Conservation (phyloP, 768 basidiomycete species). For the Chalciporus chontae region DNA sequence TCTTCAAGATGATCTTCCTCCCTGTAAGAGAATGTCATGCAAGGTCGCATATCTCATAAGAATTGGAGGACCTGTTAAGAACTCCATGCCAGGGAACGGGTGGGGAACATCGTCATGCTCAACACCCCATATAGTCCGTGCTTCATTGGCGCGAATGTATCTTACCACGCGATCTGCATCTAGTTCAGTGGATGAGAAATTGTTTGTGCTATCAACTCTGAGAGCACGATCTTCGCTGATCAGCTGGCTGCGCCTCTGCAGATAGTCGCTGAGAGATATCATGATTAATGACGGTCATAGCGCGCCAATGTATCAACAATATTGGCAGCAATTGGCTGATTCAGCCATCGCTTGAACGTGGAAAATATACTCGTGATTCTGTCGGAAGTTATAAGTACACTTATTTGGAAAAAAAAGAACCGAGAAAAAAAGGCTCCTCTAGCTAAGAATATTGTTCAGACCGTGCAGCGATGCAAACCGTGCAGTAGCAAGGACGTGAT, state of each 20-base stretch:
- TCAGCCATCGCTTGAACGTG: no score
- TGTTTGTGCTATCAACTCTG: slow-evolving; percentile 31
- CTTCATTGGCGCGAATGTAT: slow-evolving; percentile 50
- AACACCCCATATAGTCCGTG: slow-evolving; percentile 50
- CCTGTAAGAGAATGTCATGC: slow-evolving; percentile 15
- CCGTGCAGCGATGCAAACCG: not conserved
- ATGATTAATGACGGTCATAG: not conserved
- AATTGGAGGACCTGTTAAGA: slow-evolving; percentile 51
- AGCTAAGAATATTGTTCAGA: no score
- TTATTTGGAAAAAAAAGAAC: no score
- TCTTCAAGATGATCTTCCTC: slow-evolving; percentile 34
- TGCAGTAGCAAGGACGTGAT: not conserved
- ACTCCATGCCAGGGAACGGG: slow-evolving; percentile 73
- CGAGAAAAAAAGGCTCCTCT: no score
- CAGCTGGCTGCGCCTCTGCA: slow-evolving; percentile 21
- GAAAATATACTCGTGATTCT: no score
- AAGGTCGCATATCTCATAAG: not conserved
- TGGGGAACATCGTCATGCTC: slow-evolving; percentile 52
- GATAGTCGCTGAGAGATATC: slow-evolving; percentile 13
- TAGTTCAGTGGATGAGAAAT: slow-evolving; percentile 38
- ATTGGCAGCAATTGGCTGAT: no score
- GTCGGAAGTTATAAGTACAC: no score
- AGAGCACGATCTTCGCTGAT: slow-evolving; percentile 45
- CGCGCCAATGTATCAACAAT: no score
- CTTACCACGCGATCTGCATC: slow-evolving; percentile 56